Conservation (phyloP, 495 filamentous ascomycete genomes). For the Antarctomyces pellizariae region DNA sequence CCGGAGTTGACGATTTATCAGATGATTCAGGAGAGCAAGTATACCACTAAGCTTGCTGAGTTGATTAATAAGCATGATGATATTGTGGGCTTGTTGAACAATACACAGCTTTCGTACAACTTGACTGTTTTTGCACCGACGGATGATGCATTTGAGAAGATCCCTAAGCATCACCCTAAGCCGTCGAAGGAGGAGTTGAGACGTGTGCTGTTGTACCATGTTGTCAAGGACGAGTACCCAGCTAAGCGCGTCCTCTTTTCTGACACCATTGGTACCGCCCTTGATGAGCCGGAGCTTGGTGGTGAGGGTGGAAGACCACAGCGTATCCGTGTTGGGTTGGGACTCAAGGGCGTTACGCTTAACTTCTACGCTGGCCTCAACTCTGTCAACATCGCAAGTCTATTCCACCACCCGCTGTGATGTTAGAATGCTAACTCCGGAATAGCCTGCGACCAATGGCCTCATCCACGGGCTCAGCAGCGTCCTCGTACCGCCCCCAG, state of each 20-base stretch:
- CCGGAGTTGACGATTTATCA: constrained; percentile 57
- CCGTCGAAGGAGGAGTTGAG: constrained; percentile 39
- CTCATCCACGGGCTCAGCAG: constrained; percentile 53
- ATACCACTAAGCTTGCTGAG: constrained; percentile 51
- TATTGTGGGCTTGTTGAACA: constrained; percentile 44
- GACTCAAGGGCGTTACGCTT: constrained; percentile 33
- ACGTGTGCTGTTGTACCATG: constrained; percentile 44
- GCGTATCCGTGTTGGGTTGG: constrained; percentile 34
- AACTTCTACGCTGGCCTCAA: constrained; percentile 52
- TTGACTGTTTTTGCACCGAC: constrained; percentile 68
- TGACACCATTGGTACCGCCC: constrained; percentile 48
- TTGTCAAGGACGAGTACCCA: constrained; percentile 36
- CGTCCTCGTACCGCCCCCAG: constrained; percentile 51
- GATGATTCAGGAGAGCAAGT: constrained; percentile 43
- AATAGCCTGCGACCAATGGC: constrained; percentile 41
- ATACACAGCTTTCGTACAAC: constrained; percentile 39
- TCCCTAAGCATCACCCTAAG: constrained; percentile 29
- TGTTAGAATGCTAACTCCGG: neutral
- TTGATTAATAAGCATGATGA: constrained; percentile 47
- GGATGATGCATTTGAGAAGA: constrained; percentile 30
- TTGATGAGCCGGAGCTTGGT: constrained; percentile 26
- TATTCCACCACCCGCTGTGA: constrained; percentile 1
- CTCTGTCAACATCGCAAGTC: constrained; percentile 37
- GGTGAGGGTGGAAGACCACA: constrained; percentile 31
- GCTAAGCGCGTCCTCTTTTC: constrained; percentile 28